Conservation (phyloP, 306 rosid species). For the Quercus wislizeni region DNA sequence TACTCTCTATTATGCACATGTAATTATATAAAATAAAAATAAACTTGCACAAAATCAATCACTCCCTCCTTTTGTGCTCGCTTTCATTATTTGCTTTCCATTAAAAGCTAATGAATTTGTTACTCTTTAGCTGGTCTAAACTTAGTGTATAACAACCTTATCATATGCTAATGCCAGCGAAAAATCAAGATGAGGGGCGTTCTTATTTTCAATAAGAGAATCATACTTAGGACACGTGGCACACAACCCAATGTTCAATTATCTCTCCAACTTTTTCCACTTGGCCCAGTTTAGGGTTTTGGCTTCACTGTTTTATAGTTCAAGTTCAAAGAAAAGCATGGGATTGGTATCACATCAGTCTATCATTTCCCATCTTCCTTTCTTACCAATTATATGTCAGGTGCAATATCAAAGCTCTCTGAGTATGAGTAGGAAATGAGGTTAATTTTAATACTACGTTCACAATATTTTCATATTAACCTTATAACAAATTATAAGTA, state of each 20-base stretch:
- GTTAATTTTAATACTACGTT: too few relatives aligned
- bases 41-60: not conserved
- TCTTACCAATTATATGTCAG: not conserved
- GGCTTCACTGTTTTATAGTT: not conserved
- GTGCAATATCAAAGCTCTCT: not conserved
- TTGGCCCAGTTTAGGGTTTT: not conserved
- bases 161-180: not conserved
- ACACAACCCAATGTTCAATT: not conserved
- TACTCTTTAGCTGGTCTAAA: not conserved
- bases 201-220: not conserved
- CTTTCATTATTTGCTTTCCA: not conserved
- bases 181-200: not conserved
- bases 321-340: not conserved
- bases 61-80: too few relatives aligned
- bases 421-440: too few relatives aligned
- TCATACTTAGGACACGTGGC: slow-evolving; percentile 9
- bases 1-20: not conserved
- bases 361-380: not conserved
- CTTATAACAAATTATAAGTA: too few relatives aligned
- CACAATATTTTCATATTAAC: too few relatives aligned
- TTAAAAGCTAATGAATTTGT: not conserved
- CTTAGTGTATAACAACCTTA: not conserved
- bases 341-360: not conserved
- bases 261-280: not conserved
- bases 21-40: not conserved